Evolutionary conservation across 2,329 filamentous ascomycete species (phyloP), one percentile per base, ranked within the genome.

Genomic region (Aspergillus ibericus): DNA sequence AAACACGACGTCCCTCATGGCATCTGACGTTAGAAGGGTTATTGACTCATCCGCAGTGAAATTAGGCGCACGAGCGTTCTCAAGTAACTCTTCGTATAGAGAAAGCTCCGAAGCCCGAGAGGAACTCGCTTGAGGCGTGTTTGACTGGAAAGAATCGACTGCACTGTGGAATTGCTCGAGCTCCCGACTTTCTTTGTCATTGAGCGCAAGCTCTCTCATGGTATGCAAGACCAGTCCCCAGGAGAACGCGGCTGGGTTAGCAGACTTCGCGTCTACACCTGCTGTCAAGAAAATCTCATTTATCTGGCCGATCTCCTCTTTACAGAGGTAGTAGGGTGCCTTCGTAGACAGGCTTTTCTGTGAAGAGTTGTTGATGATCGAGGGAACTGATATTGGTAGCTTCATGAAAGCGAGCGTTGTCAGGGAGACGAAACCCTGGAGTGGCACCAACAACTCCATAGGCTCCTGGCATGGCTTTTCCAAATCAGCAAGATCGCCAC

Each of bases 221-320:
- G 84, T 82, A 67, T 89, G 85, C 9, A 93, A 80, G 25, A 96
- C 84, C 49, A 93, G 80, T 4, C 88, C 86, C 93, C 93, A 98
- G 3, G 90, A 85, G 64, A 96, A 90, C 18, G 91, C 83, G 16
- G 90, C 86, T 1, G 91, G 91, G 56, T 85, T 86, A 18, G 90
- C 89, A 35, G 85, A 85, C 36, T 81, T 78, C n/a, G 85, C 80
- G 15, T 82, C 82, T 18, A 76, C 70, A 27, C 81, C 81, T 12
- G 87, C 85, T 56, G 81, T 78, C 22, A 88, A 76, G 34, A 96
- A 81, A n/a, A 88, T 83, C 53, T 84, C 83, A 65, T 93, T 91
- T 13, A 96, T 83, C 55, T 87, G 83, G 50, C 85, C 83, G n/a
- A 96, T 80, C 18, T 89, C 85, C 6, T 86, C 82, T 2, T 86